These are phyloP conservation scores for Eimeria falciformis DNA, from an alignment of 169 alveolate genomes.

Conservation along the genomic window DNA sequence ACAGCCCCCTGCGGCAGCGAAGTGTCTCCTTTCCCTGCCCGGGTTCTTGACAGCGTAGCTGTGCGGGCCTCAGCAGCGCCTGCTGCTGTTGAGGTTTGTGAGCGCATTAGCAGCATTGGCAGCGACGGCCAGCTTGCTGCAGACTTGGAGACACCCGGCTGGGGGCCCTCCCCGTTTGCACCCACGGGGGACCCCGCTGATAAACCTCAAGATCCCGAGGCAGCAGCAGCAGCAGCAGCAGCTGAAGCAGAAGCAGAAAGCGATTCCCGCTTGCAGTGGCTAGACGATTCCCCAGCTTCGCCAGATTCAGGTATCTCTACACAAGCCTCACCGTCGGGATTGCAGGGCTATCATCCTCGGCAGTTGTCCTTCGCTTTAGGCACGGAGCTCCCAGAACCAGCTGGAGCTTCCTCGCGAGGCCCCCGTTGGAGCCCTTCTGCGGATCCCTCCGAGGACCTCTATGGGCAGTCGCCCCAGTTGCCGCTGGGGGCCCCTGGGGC, in stretches of 20 bases:
- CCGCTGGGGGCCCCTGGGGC: no score
- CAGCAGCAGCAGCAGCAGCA: neutral
- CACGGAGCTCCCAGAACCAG: neutral
- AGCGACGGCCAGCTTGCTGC: neutral
- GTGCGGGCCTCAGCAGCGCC: neutral
- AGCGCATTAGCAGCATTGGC: neutral
- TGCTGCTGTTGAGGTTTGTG: neutral
- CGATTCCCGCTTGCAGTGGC: neutral
- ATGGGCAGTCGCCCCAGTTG: no score
- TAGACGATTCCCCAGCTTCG: no score
- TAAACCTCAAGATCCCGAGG: no score
- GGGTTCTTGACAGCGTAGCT: neutral
- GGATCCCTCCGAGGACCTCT: neutral
- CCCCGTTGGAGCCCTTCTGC: neutral
- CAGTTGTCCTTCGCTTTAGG: neutral
- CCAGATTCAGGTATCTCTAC: neutral
- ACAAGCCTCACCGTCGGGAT: neutral
- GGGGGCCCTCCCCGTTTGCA: no score
- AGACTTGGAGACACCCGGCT: neutral
- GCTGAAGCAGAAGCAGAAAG: neutral
- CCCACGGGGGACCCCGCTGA: no score
- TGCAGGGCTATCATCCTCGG: neutral
- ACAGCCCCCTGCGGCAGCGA: neutral
- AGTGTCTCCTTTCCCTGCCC: constrained; percentile 1
- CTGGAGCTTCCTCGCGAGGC: neutral